Conservation (phyloP, 2,329 filamentous ascomycete genomes). For the Xylariaceae sp. region DNA sequence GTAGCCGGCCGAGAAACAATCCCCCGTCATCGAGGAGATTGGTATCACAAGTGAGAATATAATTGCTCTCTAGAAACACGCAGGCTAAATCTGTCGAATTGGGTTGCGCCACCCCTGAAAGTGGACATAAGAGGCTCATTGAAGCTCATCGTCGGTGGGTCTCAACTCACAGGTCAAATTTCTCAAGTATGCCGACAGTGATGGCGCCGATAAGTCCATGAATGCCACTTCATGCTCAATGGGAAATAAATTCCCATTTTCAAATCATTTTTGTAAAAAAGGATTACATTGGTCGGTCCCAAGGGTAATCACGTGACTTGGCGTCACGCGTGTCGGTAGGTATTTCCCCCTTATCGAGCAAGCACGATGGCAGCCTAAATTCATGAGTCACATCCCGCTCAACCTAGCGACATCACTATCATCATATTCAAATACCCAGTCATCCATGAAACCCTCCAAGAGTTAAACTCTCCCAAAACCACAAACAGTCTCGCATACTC, state of each 20-base stretch:
- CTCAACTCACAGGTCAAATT: too few species aligned
- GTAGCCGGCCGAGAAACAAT: neutral
- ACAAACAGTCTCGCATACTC: neutral
- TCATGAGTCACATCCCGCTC: conserved; percentile 2
- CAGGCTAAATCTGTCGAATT: too few species aligned
- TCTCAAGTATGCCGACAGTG: too few species aligned
- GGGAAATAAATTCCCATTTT: too few species aligned
- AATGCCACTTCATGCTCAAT: too few species aligned
- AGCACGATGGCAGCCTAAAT: neutral
- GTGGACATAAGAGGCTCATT: too few species aligned
- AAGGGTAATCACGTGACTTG: conserved; percentile 22
- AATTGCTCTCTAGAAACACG: too few species aligned
- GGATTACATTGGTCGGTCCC: conserved; percentile 18
- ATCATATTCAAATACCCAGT: neutral
- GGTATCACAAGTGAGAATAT: too few species aligned
- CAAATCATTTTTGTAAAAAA: too few species aligned
- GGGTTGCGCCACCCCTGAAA: too few species aligned
- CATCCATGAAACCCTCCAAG: neutral
- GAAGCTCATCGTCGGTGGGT: too few species aligned
- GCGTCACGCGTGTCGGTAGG: conserved; percentile 19
- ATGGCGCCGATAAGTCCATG: too few species aligned
- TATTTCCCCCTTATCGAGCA: neutral
- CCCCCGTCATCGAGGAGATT: neutral
- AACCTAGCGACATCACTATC: neutral
- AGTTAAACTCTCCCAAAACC: neutral